Evolutionary conservation across 2,329 filamentous ascomycete genomes (phyloP), one percentile per base, ranked within the genome.

Genomic region (Aspergillus aculeatinus): DNA sequence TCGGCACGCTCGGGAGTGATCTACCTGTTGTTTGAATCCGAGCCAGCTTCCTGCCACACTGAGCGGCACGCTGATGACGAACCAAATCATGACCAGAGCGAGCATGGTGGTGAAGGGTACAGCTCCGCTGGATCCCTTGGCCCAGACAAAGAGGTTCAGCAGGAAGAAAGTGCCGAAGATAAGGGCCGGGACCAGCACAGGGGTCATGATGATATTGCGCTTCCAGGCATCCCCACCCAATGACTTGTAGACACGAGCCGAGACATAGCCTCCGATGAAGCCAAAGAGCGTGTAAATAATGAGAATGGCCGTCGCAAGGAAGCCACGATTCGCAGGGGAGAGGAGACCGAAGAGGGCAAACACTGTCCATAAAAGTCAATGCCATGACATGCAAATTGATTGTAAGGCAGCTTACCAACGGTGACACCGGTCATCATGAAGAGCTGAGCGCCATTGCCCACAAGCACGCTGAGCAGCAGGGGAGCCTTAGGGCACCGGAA

Each of bases 51-150:
- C 95, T 7, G 87, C 88, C 62, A 96, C 85, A 29, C 92, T 96
- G 48, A 98, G 84, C 6, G 95, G 95, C 2, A 98, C 89, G 42
- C 92, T 96, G 74, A 99, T 96, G 72, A 97, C 74, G 78, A 99
- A 99, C 95, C 95, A 99, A 72, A 99, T 97, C 64, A 85, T 83
- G 51, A 99, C 84, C 60, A 98, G 88, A 58, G 96, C 90, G 48
- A 99, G 83, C 95, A 99, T 99, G 10, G 95, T 99, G 2, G 90
- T 92, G 72, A 99, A 96, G 0, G 95, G 95, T 2, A 99, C 95
- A 9, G 95, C 95, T 25, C 95, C 95, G 25, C 92, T 96, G 2
- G 94, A 96, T 59, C 89, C 83, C 70, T 96, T 92, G 48, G 90
- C 92, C 92, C 95, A 98, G 48, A 99, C 87, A 81, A 99, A 97